Percentiles rank a stretch among this genome's conserved stretches.
Evolutionary conservation across 2,329 filamentous ascomycete genomes (phyloP).

Genomic region (Ilyonectria mors-panacis): DNA sequence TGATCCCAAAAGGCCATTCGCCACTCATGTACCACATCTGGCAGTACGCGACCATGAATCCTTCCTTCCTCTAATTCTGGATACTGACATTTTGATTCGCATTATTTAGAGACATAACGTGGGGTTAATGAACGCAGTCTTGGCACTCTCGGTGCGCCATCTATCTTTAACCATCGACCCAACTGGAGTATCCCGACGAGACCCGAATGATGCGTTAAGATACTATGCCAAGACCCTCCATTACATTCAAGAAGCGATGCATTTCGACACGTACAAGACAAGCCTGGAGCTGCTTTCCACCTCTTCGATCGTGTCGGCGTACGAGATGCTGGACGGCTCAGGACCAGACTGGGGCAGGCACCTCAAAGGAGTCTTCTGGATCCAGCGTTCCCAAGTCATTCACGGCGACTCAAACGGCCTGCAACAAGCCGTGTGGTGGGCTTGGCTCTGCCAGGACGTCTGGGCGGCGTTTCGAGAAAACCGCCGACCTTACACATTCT

Average conservation of each 20-base stretch:
- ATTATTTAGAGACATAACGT: constrained; percentile 54
- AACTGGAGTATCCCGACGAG: background rate
- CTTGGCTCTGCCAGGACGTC: constrained; percentile 75
- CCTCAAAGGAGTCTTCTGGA: constrained; percentile 76
- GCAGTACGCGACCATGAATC: constrained; percentile 47
- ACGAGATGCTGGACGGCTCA: constrained; percentile 75
- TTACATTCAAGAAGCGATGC: constrained; percentile 72
- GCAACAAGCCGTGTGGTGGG: constrained; percentile 74
- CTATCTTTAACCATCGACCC: background rate
- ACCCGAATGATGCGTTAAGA: constrained; percentile 48
- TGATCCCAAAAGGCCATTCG: constrained; percentile 37
- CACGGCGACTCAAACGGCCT: constrained; percentile 71
- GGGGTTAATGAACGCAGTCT: constrained; percentile 69
- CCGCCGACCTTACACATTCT: constrained; percentile 70
- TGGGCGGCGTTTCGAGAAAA: constrained; percentile 75
- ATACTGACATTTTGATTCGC: background rate
- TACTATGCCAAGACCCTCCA: constrained; percentile 75
- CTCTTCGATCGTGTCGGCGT: constrained; percentile 71
- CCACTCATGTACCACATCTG: constrained; percentile 34
- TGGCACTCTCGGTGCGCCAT: constrained; percentile 62
- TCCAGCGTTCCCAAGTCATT: constrained; percentile 73
- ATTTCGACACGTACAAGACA: constrained; percentile 69
- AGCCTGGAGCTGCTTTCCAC: constrained; percentile 72
- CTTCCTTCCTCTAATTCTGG: background rate
- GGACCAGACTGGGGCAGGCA: constrained; percentile 70